Base-by-base conservation (phyloP, 495 filamentous ascomycete species). In the Daldinia loculata region DNA sequence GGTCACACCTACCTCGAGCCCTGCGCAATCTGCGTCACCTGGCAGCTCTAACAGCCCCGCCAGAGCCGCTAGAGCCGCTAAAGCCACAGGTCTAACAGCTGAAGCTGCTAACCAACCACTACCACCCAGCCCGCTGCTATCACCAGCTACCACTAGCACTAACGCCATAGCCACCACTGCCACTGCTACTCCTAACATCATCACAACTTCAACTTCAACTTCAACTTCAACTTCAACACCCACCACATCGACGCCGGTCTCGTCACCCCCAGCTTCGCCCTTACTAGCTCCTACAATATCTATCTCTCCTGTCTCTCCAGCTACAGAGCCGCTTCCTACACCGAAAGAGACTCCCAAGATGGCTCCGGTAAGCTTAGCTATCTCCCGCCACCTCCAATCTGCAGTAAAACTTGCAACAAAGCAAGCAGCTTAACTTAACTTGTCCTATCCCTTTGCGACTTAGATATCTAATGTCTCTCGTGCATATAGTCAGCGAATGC, bases 291-390 rank as follows among this genome's bases (percentile, higher is more conserved):
- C 70, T 39, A 70, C 72, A 76, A 69, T 77, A 68, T 71, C 77
- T 53, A 29, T 66, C 32, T 53, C 71, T 1, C 52, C 66, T 43
- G 77, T 81, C 14, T 65, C 76, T 62, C 69, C 76, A 76, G 79
- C 80, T 75, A 74, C 76, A 29, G 71, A 77, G 63, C 69, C 69
- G 45, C 64, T 56, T 38, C 34, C 61, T 36, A 43, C 19, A 43
- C 64, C 62, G 11, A 66, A 63, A 39, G 61, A 77, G 77, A 80
- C 86, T 75, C 73, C 66, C 80, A 89, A 78, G 64, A 91, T 91
- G 89, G 86, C 88, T 75, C 84, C 88, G 68, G 84, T 87, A 84
- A 83, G 83, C 77, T 76, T 56, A 63, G 56, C 27, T 69, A 55
- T 61, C 65, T 48, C 39, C 27, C 17, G n/a, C 51, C 27, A 43